Base-by-base conservation (phyloP, 495 filamentous ascomycete species). In the Aspergillus cristatus region DNA sequence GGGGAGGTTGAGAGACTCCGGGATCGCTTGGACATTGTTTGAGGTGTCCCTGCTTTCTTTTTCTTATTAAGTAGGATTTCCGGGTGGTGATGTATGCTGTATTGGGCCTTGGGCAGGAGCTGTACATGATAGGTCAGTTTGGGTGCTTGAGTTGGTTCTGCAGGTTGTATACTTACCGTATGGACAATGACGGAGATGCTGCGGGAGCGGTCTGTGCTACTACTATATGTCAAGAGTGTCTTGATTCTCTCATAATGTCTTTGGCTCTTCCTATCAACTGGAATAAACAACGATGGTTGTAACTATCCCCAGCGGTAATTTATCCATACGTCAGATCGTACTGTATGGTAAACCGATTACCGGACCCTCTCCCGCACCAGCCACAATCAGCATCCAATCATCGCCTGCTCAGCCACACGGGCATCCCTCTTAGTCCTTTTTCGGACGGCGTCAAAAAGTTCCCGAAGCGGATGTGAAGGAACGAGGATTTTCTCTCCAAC, bases 21-120 rank as follows among this genome's bases (percentile, higher is more conserved):
- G 55, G 70, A 70, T 54, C 77, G 78, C 62, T 82, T 82, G 40
- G 68, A 67, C 73, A 79, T 78, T 41, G 42, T 34, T 30, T 17
- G 24, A 18, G 10, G 3, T 36, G 17, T 12, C 18, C 12, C 13
- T 37, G n/a, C 37, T 30, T 30, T 30, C 28, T n/a, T n/a, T 30
- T n/a, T 14, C n/a, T n/a, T 30, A 4, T 11, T 30, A 11, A 26
- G 6, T 26, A n/a, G n/a, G n/a, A n/a, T n/a, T n/a, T n/a, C n/a
- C n/a, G n/a, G n/a, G n/a, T n/a, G n/a, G n/a, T n/a, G n/a, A n/a
- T n/a, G n/a, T n/a, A n/a, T n/a, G n/a, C n/a, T n/a, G n/a, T 24
- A 24, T 24, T 24, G 20, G 20, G 11, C 13, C n/a, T 30, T 11
- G 3, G 11, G 28, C 28, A 30, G 28, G 24, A 26, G n/a, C n/a